Percentiles rank a stretch among this genome's conserved stretches.
Conservation (phyloP, 371 early-diverging fungal genomes). For the Coemansia sp. region DNA sequence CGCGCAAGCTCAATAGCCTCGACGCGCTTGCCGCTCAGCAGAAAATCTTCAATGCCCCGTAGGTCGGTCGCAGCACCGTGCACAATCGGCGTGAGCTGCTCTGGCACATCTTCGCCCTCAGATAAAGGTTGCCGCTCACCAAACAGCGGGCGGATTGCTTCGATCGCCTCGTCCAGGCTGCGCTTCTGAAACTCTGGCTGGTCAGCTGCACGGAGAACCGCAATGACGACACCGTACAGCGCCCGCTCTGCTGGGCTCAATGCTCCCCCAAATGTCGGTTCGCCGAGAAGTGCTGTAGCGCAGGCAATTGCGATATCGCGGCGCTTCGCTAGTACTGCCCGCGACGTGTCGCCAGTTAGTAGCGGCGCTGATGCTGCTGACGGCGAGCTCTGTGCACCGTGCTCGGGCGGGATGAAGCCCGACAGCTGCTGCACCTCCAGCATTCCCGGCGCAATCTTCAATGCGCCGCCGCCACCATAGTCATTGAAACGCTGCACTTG, state of each 20-base stretch:
- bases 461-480: conserved; percentile 39
- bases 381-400: neutral
- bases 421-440: conserved; percentile 58
- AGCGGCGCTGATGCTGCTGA: conserved; percentile 15
- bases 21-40: conserved; percentile 73
- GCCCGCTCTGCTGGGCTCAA: conserved; percentile 18
- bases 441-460: conserved; percentile 56
- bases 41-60: conserved; percentile 56
- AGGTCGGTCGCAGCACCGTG: conserved; percentile 24
- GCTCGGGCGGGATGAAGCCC: conserved; percentile 19
- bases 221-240: conserved; percentile 23
- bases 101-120: neutral
- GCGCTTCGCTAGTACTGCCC: conserved; percentile 22
- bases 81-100: neutral
- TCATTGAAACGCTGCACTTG: conserved; percentile 65
- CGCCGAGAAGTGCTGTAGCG: conserved; percentile 18
- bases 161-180: conserved; percentile 2
- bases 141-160: conserved; percentile 24
- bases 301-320: conserved; percentile 37
- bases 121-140: neutral
- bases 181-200: conserved; percentile 12
- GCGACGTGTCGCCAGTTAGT: conserved; percentile 31
- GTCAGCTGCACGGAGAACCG: conserved; percentile 19
- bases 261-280: neutral
- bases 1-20: conserved; percentile 75